A percentile compares a stretch with the other conserved stretches of the same genome.
phyloP scores from a whole-genome alignment of 2,329 filamentous ascomycete genomes.

The Ascochyta rabiei region DNA sequence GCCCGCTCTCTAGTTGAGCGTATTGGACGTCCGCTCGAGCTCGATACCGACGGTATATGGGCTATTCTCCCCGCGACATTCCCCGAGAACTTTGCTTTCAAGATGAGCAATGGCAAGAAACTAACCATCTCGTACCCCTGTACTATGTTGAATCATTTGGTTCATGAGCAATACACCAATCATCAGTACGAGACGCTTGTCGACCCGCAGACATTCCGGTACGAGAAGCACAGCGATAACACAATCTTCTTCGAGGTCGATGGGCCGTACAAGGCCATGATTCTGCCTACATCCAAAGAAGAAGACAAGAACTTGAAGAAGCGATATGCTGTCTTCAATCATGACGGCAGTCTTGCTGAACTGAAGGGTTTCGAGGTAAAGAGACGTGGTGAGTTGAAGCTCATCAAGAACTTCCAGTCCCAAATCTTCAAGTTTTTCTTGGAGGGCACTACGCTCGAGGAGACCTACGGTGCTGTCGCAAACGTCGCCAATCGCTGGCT shows the following conservation, averaged over 20 bases:
- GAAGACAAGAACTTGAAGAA: conserved; percentile 99
- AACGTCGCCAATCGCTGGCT: conserved; percentile 96
- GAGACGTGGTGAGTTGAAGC: conserved; percentile 93
- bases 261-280: conserved; percentile 96
- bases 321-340: conserved; percentile 97
- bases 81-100: conserved; percentile 95
- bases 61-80: conserved; percentile 97
- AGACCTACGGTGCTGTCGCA: conserved; percentile 90
- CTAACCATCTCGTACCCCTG: conserved; percentile 96
- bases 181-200: conserved; percentile 93
- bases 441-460: conserved; percentile 82
- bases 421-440: conserved; percentile 99
- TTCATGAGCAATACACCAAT: conserved; percentile 94
- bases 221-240: conserved; percentile 97
- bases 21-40: conserved; percentile 87
- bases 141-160: conserved; percentile 97
- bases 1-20: conserved; percentile 91
- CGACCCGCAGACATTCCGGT: conserved; percentile 80
- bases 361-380: conserved; percentile 98
- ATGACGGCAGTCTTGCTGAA: conserved; percentile 93
- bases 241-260: conserved; percentile 99
- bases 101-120: conserved; percentile 94
- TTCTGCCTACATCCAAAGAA: conserved; percentile 95
- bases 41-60: conserved; percentile 99
- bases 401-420: conserved; percentile 99